Evolutionary conservation across 1,284 basidiomycete genomes (phyloP), one percentile per base, ranked within the genome.

Genomic region (Ustilago sp.): DNA sequence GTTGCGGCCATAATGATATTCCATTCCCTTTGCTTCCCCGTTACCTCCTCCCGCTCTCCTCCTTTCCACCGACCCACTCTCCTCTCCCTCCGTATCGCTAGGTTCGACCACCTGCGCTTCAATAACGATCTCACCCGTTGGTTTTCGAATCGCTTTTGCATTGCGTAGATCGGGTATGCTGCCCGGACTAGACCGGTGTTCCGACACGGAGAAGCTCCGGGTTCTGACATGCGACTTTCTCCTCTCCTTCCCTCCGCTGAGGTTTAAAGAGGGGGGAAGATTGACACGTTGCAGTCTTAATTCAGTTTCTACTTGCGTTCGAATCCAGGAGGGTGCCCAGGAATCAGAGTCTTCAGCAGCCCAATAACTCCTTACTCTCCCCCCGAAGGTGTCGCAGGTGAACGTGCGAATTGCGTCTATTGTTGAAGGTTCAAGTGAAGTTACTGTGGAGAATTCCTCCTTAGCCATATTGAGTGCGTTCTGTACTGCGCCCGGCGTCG

Each of bases 401-500:
- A 80, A 74, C 5, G 2, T 34, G 1, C 19, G 9, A 1, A 74
- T 19, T 3, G 74, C 58, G 4, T 76, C 64, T 12, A 65, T 50
- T 1, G 65, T 71, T 0, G 67, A 54, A 11, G 51, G 13, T 12
- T 64, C 55, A 3, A 80, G 52, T 8, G 39, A 36, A 7, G 67
- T 56, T 7, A 82, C 69, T 7, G 69, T 72, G 13, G 53, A 17
- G 39, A 83, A 77, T 48, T 83, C 82, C 7, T 83, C 68, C 9
- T 60, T 51, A 0, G 80, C 82, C 82, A 83, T 81, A 11, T 32
- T 32, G 9, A 82, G 59, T 4, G 79, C 73, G 31, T 78, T 77
- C 28, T 45, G 23, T 6, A 80, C 79, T 2, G 76, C 79, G 2
- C 74, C 69, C 3, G 38, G 58, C 0, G 73, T 80, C 4, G 67